Base-by-base conservation (phyloP, 805 yeast species). In the Isabelozyma rhagii region DNA sequence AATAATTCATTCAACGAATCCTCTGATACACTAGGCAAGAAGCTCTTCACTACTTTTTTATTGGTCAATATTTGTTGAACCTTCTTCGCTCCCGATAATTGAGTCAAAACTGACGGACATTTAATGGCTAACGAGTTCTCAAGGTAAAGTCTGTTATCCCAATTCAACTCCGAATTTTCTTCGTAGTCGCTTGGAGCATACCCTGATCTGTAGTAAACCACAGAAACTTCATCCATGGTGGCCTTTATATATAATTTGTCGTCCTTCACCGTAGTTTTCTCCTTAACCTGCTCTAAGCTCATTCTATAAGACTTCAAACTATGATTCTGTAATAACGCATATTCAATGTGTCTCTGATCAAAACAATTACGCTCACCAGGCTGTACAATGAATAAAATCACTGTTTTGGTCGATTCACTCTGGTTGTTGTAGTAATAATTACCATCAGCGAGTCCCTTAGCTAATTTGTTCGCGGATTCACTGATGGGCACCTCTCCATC, bases 11-110 rank as follows among this genome's bases (percentile, higher is more conserved):
- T 55, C n/a, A 75, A 55, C 8, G 66, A 66, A 0, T 66, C 59
- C 2, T 52, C 50, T 2, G 52, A n/a, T 10, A 69, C 54, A 6
- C 59, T 60, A 0, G 76, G 68, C 18, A 82, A 63, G 53, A 85
- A 83, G 45, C 75, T 66, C 11, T 68, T 56, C 39, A 94, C 57
- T 5, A 75, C 66, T 8, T 65, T 61, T 17, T 75, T 72, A 36
- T 80, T 75, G 0, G 97, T 88, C 47, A 94, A 78, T 25, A 91
- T 72, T 66, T 94, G 99, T 70, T 94, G 99, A 47, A 94, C 79
- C 67, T 94, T 94, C 62, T 94, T 94, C 15, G 96, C 84, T 1
- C 99, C 99, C 18, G 96, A 82, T 50, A 94, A 74, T 68, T 94
- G 99, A 1, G 96, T 89, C 51, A 89, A 71, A 29, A 93, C 71